phyloP scores from a whole-genome alignment of 768 basidiomycete species.

The Polyporus arcularius region DNA sequence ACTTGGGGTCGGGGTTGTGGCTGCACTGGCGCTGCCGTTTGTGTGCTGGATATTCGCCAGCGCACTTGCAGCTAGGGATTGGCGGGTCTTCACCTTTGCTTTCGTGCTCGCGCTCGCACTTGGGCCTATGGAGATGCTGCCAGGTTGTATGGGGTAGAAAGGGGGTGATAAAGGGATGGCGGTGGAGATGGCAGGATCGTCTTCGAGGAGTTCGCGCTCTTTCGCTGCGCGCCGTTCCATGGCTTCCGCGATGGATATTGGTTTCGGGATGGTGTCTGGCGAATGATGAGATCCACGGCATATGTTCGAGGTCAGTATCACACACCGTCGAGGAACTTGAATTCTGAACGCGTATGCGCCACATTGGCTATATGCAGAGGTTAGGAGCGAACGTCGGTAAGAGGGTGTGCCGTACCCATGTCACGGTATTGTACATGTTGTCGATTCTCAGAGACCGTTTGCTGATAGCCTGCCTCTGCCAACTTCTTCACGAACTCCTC shows the following conservation, averaged over 20 bases:
- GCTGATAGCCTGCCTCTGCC: slow-evolving; percentile 65
- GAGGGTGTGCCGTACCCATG: slow-evolving; percentile 55
- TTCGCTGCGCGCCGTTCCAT: slow-evolving; percentile 52
- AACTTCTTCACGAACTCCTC: slow-evolving; percentile 86
- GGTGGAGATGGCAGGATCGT: slow-evolving; percentile 29
- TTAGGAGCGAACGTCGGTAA: slow-evolving; percentile 6
- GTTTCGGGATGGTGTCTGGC: slow-evolving; percentile 67
- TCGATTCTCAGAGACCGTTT: slow-evolving; percentile 61
- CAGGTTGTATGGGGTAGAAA: neutral
- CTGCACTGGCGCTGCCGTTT: slow-evolving; percentile 8
- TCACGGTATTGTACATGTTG: slow-evolving; percentile 67
- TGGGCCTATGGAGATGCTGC: slow-evolving; percentile 4
- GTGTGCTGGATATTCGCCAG: slow-evolving; percentile 9
- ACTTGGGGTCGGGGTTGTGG: neutral
- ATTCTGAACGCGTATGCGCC: slow-evolving; percentile 63
- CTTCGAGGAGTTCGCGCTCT: slow-evolving; percentile 58
- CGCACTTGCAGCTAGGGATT: slow-evolving; percentile 3
- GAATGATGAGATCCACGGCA: slow-evolving; percentile 4
- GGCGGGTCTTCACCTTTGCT: slow-evolving; percentile 2
- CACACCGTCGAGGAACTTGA: slow-evolving; percentile 70
- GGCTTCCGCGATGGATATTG: slow-evolving; percentile 62
- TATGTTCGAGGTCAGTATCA: neutral
- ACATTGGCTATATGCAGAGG: slow-evolving; percentile 47
- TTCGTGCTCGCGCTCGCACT: slow-evolving; percentile 7
- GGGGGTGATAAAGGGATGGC: slow-evolving; percentile 9